Evolutionary conservation across 2,329 filamentous ascomycete genomes (phyloP).

Genomic region (Leptodontidium sp.): DNA sequence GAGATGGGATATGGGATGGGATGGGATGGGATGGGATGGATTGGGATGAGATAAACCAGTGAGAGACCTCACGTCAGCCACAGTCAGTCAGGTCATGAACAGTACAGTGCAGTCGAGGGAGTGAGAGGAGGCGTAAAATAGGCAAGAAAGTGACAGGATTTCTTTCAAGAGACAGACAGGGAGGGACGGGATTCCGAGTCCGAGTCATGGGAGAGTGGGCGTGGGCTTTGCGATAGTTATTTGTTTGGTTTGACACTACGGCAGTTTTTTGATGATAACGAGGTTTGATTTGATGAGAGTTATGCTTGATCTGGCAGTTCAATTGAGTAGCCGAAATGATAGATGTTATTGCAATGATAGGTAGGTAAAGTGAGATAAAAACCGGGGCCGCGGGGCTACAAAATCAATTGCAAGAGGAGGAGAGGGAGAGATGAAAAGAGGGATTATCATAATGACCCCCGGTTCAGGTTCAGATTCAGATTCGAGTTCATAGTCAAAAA

Average conservation of each 20-base stretch:
- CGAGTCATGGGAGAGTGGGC: conserved; percentile 18
- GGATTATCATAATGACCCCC: neutral
- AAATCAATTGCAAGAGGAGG: too few species aligned
- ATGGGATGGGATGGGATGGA: neutral
- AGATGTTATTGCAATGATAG: neutral
- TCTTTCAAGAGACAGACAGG: neutral
- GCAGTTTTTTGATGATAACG: neutral
- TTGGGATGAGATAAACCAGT: conserved; percentile 17
- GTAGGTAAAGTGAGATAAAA: neutral
- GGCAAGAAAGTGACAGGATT: conserved; percentile 5
- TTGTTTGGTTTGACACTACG: conserved; percentile 5
- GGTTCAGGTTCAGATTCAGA: too few species aligned
- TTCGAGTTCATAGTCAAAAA: neutral
- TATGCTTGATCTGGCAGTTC: conserved; percentile 4
- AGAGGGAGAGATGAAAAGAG: neutral
- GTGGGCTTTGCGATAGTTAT: neutral
- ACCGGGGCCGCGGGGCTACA: neutral
- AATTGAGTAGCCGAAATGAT: conserved; percentile 8
- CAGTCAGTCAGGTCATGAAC: conserved; percentile 2
- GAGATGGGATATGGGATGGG: neutral
- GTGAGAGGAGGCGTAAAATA: neutral
- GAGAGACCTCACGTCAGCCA: conserved; percentile 36
- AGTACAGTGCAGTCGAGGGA: neutral
- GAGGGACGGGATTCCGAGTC: neutral
- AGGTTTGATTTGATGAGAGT: neutral